Evolutionary conservation across 1,284 basidiomycete species (phyloP), one percentile per base, ranked within the genome.

Genomic region (Malassezia sp.): DNA sequence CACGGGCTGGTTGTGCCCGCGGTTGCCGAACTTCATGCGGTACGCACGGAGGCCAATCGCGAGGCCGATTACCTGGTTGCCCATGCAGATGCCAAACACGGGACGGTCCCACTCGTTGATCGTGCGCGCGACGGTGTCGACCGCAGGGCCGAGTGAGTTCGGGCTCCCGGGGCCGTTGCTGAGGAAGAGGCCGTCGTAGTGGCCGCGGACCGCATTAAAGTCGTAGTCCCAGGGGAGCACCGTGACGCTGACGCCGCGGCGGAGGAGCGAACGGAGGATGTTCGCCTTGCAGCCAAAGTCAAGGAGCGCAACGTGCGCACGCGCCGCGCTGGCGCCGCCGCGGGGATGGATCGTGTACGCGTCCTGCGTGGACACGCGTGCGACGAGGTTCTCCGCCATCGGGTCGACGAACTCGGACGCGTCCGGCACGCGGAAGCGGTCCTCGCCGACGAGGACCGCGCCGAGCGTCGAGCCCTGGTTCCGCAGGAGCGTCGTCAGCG

Each of bases 1-100:
- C 14, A 97, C 91, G 31, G 91, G 91, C 72, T 97, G 91, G 71
- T 97, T 97, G 73, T 97, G 93, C n/a, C 91, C 91, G 62, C 91
- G 84, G 73, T 97, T 96, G 22, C 91, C 90, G 67, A 96, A 96
- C 17, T 82, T 86, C 88, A 93, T 93, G 26, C 89, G 79, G 72
- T 96, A 96, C 6, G 90, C 87, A 63, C 95, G 88, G 52, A 96
- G 74, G 33, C 93, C 93, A 17, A 89, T 90, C 14, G 91, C 91
- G 75, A 97, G 84, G 38, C 93, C 91, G 60, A 97, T 85, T 60
- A 97, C 79, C 42, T 67, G 64, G 54, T 64, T 56, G 28, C 61
- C 93, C 93, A 97, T 97, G 74, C 91, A 97, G 67, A 97, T 93
- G 49, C 91, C 93, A 64, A 97, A 97, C 42, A 97, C 78, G 18